Percentiles rank a stretch among this genome's conserved stretches.
phyloP scores from a whole-genome alignment of 2,329 filamentous ascomycete genomes.

The Paecilomyces formosus region DNA sequence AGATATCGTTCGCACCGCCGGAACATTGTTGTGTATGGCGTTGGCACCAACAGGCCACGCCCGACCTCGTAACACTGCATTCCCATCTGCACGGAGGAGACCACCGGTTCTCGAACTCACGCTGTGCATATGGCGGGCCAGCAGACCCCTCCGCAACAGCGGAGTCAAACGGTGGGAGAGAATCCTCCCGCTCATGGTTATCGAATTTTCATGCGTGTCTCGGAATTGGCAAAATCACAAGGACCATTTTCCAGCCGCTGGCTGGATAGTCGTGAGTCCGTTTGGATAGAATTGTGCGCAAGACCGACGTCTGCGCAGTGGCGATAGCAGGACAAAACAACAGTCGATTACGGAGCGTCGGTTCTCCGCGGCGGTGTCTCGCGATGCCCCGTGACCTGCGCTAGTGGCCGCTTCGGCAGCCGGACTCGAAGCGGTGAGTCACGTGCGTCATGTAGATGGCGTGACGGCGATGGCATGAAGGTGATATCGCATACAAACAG shows the following conservation, averaged over 20 bases:
- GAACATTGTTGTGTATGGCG: constrained; percentile 68
- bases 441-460: constrained; percentile 16
- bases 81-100: constrained; percentile 58
- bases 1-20: constrained; percentile 57
- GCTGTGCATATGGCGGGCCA: constrained; percentile 58
- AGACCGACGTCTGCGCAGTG: background rate
- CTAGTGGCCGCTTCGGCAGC: constrained; percentile 20
- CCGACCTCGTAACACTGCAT: constrained; percentile 54
- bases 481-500: background rate
- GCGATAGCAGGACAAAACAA: background rate
- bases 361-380: constrained; percentile 1
- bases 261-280: background rate
- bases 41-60: constrained; percentile 72
- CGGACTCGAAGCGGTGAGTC: constrained; percentile 19
- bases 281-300: background rate
- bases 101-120: constrained; percentile 57
- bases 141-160: constrained; percentile 54
- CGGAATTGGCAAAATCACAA: constrained; percentile 1
- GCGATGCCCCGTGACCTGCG: constrained; percentile 23
- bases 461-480: constrained; percentile 4
- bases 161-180: constrained; percentile 66
- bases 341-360: background rate
- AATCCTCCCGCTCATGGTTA: constrained; percentile 64
- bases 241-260: background rate
- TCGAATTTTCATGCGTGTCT: constrained; percentile 29